A percentile compares a stretch with the other conserved stretches of the same genome.
Conservation (phyloP, 2,329 filamentous ascomycete species). For the Xylariaceae sp. region DNA sequence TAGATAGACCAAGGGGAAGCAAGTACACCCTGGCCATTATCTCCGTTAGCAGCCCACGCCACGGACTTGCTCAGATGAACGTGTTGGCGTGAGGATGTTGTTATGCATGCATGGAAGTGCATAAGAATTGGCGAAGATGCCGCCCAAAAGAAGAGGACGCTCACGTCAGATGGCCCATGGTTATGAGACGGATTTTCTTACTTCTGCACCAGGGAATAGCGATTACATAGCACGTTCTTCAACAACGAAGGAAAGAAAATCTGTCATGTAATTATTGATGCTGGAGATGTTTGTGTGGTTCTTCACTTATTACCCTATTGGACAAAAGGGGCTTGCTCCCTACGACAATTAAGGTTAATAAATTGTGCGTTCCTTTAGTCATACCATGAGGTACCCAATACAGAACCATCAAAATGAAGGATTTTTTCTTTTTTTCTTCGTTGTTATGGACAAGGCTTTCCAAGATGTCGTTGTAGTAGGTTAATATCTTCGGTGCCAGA, state of each 20-base stretch:
- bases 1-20: no score
- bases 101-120: slow-evolving; percentile 19
- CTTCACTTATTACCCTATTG: not conserved
- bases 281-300: not conserved
- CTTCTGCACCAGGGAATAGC: slow-evolving; percentile 7
- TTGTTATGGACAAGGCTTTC: no score
- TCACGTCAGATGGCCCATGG: slow-evolving; percentile 21
- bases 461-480: no score
- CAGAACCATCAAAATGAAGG: no score
- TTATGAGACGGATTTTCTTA: slow-evolving; percentile 16
- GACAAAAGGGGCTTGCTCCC: not conserved
- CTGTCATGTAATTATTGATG: not conserved
- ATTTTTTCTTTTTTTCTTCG: no score
- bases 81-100: slow-evolving; percentile 12
- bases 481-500: no score
- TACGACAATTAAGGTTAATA: not conserved
- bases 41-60: not conserved
- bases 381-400: not conserved
- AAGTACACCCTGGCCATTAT: not conserved
- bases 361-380: not conserved
- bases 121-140: not conserved
- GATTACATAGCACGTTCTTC: not conserved
- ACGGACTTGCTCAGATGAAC: slow-evolving; percentile 23
- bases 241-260: not conserved
- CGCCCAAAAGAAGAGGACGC: slow-evolving; percentile 5